Base-by-base conservation (phyloP, 371 early-diverging fungal genomes). In the Mucor lusitanicus region DNA sequence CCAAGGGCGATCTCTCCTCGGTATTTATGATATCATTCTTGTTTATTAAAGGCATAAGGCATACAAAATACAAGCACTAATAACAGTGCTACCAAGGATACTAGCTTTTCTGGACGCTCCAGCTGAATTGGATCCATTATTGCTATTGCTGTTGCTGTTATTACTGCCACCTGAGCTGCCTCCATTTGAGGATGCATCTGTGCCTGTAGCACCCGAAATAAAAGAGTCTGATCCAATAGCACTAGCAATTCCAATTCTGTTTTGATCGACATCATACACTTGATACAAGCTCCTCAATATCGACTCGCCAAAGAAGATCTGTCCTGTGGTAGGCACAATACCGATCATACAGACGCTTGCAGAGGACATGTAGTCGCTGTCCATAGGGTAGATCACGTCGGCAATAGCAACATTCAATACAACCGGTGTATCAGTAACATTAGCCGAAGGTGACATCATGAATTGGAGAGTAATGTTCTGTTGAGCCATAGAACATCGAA, bases 321-420 rank as follows among this genome's bases (percentile, higher is more conserved):
- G 27, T 13, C 30, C 33, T 15, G 56, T 42, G 2, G 37, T 64
- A 37, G 69, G 64, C 7, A 57, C 73, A 32, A 83, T 75, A 17
- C 83, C 83, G 35, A 83, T 60, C 63, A 83, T 67, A 66, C 83
- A 83, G 4, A 70, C 62, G 1, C 61, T 59, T 1, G 82, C 74
- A 2, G 72, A 62, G 1, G 61, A 37, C 13, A 76, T 30, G 5
- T 67, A 33, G 21, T 63, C 63, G 2, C 58, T 58, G 62, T 80
- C 77, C 33, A 80, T 44, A 32, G 83, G 80, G 28, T 78, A 64
- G 30, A 83, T 71, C 0, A 83, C 54, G 9, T 80, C 74, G 1
- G 74, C 63, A 7, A 74, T 60, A 0, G 79, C 79, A 1, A 80
- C 70, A 21, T 66, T 67, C 11, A 83, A 64, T 2, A 60, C 53